A percentile compares a stretch with the other conserved stretches of the same genome.
These are phyloP conservation scores for Nigrospora oryzae DNA, from an alignment of 2,329 filamentous ascomycete species.

Conservation along the genomic window DNA sequence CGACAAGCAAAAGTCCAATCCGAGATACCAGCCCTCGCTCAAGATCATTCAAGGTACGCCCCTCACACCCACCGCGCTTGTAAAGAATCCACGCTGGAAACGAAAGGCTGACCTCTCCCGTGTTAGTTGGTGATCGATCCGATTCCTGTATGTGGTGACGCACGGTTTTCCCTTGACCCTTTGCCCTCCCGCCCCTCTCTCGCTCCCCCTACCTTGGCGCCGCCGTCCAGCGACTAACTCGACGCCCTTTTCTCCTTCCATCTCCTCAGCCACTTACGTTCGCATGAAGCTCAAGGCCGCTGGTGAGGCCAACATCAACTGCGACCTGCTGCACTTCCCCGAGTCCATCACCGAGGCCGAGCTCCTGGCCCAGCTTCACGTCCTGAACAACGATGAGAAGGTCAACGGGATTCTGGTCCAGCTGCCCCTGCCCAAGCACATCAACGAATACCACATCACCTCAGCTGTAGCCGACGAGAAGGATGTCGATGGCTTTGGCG, in stretches of 20 bases:
- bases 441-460: constrained; percentile 85
- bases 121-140: constrained; percentile 76
- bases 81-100: constrained; percentile 5
- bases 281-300: constrained; percentile 99
- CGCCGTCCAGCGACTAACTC: constrained; percentile 18
- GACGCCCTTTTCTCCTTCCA: constrained; percentile 5
- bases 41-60: constrained; percentile 86
- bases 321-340: constrained; percentile 76
- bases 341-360: constrained; percentile 77
- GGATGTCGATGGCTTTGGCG: constrained; percentile 95
- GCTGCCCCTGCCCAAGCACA: constrained; percentile 78
- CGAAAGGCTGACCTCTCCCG: constrained; percentile 2
- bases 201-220: no score
- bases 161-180: not conserved
- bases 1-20: constrained; percentile 72
- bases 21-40: constrained; percentile 79
- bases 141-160: constrained; percentile 66
- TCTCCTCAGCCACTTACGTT: constrained; percentile 78
- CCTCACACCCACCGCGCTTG: not conserved
- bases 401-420: constrained; percentile 94
- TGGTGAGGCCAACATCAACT: constrained; percentile 85
- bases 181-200: no score
- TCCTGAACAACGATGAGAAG: constrained; percentile 76
- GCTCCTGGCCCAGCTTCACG: constrained; percentile 71
- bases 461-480: constrained; percentile 88